Conservation (phyloP, 2,329 filamentous ascomycete species). For the Bimuria novae-zelandiae region DNA sequence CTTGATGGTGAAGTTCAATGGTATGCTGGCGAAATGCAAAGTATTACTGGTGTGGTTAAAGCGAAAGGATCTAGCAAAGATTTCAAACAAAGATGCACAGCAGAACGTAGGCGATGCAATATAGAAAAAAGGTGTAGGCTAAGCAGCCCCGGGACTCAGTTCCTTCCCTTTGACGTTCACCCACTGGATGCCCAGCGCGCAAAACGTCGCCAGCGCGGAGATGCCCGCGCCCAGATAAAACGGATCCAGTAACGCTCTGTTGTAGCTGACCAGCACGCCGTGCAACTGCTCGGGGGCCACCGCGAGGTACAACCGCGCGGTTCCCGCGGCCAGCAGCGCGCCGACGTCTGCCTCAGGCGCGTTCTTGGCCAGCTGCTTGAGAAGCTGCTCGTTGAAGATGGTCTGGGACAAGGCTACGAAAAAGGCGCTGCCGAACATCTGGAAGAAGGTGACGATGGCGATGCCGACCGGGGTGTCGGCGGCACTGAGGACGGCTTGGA, state of each 20-base stretch:
- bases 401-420: slow-evolving; percentile 67
- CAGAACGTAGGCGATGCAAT: no score
- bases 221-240: slow-evolving; percentile 57
- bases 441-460: slow-evolving; percentile 59
- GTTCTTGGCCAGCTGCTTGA: slow-evolving; percentile 52
- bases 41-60: no score
- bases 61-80: no score
- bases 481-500: slow-evolving; percentile 45
- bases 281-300: slow-evolving; percentile 56
- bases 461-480: slow-evolving; percentile 47
- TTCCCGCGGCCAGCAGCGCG: slow-evolving; percentile 50
- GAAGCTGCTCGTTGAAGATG: slow-evolving; percentile 67
- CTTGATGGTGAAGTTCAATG: no score
- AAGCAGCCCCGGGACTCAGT: slow-evolving; percentile 9
- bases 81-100: no score
- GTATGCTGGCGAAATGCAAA: no score
- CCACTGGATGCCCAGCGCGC: slow-evolving; percentile 62
- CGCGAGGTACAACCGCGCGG: slow-evolving; percentile 59
- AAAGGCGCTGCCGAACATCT: slow-evolving; percentile 68
- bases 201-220: slow-evolving; percentile 52
- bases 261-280: slow-evolving; percentile 64
- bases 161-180: slow-evolving; percentile 54
- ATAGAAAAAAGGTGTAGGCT: no score
- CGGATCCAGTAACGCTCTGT: slow-evolving; percentile 58
- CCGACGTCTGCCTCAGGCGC: slow-evolving; percentile 45